Conservation (phyloP, 2,329 filamentous ascomycete species). For the Blastomyces percursus region DNA sequence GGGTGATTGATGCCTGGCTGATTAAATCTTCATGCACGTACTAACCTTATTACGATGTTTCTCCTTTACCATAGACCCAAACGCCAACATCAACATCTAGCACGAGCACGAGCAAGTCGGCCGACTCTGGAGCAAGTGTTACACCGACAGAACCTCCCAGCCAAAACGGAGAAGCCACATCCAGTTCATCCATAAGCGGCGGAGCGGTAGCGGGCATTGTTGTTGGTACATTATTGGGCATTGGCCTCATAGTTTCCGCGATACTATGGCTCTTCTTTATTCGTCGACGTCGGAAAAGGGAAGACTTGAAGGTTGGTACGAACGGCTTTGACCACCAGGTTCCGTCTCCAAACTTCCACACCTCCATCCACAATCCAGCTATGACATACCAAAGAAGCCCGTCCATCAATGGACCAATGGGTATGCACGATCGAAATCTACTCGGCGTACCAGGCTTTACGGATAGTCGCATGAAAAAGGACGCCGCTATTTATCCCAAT, state of each 20-base stretch:
- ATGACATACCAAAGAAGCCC: conserved; percentile 2
- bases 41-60: not conserved
- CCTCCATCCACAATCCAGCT: conserved; percentile 1
- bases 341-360: conserved; percentile 13
- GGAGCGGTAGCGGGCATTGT: conserved; percentile 37
- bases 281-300: conserved; percentile 23
- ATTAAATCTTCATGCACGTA: conserved; percentile 4
- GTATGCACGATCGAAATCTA: conserved; percentile 1
- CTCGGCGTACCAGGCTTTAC: conserved; percentile 26
- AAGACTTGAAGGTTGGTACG: conserved; percentile 6
- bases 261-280: conserved; percentile 31
- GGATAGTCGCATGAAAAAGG: conserved; percentile 37
- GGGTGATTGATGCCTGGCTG: not conserved
- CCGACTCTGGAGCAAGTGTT: conserved; percentile 13
- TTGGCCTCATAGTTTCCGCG: conserved; percentile 29
- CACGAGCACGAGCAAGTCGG: conserved; percentile 11
- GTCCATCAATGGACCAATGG: not conserved
- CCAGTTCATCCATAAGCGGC: conserved; percentile 24
- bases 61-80: conserved; percentile 1
- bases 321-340: conserved; percentile 14
- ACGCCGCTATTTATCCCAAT: conserved; percentile 31
- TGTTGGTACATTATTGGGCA: conserved; percentile 31
- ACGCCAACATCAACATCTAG: conserved; percentile 11
- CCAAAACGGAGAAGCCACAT: conserved; percentile 13
- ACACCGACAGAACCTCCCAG: conserved; percentile 17